Percentiles rank a stretch among this genome's conserved stretches.
phyloP scores from a whole-genome alignment of 805 yeast species.

The Blastobotrys attinorum region DNA sequence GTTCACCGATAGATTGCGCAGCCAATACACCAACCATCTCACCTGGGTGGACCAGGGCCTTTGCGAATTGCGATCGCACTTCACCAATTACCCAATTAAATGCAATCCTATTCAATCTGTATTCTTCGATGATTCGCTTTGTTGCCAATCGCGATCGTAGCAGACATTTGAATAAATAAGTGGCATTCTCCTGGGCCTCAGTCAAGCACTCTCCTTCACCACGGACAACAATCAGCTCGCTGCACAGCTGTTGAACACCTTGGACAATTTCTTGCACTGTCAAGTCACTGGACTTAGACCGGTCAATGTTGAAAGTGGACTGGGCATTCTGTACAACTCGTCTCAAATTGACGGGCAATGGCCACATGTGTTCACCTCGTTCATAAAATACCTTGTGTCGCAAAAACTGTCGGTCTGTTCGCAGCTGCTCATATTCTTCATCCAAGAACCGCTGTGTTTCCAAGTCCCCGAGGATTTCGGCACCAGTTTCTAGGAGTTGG shows the following conservation, averaged over 20 bases:
- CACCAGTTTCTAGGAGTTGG: conserved; percentile 75
- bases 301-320: conserved; percentile 91
- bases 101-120: conserved; percentile 71
- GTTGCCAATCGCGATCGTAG: conserved; percentile 87
- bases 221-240: conserved; percentile 66
- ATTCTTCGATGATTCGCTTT: conserved; percentile 88
- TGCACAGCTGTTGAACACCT: conserved; percentile 62
- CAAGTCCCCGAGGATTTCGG: conserved; percentile 84
- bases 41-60: conserved; percentile 90
- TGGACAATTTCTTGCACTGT: conserved; percentile 71
- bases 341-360: conserved; percentile 92
- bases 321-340: conserved; percentile 96
- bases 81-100: conserved; percentile 96
- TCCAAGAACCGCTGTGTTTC: conserved; percentile 75
- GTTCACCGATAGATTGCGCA: conserved; percentile 97
- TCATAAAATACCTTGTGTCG: conserved; percentile 80
- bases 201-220: conserved; percentile 65
- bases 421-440: conserved; percentile 72
- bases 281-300: conserved; percentile 82
- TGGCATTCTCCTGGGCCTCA: conserved; percentile 91
- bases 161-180: conserved; percentile 80
- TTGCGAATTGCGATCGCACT: conserved; percentile 86
- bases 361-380: conserved; percentile 96
- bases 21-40: conserved; percentile 98
- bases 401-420: conserved; percentile 67